Percentiles rank a stretch among this genome's conserved stretches.
phyloP scores from a whole-genome alignment of 768 basidiomycete species.

The Lactarius vividus region DNA sequence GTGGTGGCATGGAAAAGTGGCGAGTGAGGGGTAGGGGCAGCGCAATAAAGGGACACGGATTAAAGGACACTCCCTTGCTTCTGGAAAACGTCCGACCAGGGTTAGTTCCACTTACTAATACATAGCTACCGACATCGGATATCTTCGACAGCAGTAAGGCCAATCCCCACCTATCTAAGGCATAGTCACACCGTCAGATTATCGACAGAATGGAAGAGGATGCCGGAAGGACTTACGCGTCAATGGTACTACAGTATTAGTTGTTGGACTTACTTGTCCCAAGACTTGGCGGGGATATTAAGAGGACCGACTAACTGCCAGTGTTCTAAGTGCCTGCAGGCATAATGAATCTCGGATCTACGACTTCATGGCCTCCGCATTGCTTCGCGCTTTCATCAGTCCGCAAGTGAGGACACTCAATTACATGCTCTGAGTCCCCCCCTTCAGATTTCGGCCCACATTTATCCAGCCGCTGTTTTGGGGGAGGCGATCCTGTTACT shows the following conservation, averaged over 20 bases:
- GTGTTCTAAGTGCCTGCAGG: background rate
- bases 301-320: background rate
- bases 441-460: background rate
- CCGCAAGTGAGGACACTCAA: background rate
- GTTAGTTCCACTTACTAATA: constrained; percentile 5
- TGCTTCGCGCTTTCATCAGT: background rate
- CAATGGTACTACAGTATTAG: background rate
- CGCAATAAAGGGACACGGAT: background rate
- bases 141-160: background rate
- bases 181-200: background rate
- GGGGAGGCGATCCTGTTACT: background rate
- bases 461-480: background rate
- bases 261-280: background rate
- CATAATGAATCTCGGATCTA: background rate
- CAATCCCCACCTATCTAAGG: background rate
- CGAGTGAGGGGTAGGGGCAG: background rate
- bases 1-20: background rate
- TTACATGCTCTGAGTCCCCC: background rate
- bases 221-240: background rate
- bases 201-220: background rate
- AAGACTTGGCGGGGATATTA: background rate
- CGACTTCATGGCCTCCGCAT: background rate
- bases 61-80: constrained; percentile 3
- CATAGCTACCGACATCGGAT: background rate
- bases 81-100: constrained; percentile 3